Evolutionary conservation across 1,139 yeast species (phyloP).

Genomic region (Pichiaceae sp.): DNA sequence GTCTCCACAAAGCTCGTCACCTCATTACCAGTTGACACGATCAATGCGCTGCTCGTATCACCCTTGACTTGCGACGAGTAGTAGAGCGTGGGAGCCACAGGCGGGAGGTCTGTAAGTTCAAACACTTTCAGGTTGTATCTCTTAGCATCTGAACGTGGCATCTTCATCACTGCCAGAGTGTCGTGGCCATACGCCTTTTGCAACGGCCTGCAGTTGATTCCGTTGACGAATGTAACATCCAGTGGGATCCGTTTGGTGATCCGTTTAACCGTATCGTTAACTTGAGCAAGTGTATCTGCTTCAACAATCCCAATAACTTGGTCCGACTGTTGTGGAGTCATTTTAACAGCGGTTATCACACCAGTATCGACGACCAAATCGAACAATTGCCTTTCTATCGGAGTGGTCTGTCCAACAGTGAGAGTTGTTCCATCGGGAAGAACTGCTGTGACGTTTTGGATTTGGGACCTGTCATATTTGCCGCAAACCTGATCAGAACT

Average conservation of each 20-base stretch:
- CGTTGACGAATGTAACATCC: conserved; percentile 12
- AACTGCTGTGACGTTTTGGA: conserved; percentile 14
- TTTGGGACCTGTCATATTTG: conserved; percentile 5
- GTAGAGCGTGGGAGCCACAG: neutral
- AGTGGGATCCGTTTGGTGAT: conserved; percentile 5
- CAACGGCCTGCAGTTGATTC: conserved; percentile 7
- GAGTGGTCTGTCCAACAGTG: conserved; percentile 1
- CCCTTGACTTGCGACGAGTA: neutral
- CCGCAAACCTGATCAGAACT: conserved; percentile 7
- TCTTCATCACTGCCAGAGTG: conserved; percentile 12
- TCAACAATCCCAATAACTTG: conserved; percentile 12
- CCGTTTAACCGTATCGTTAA: conserved; percentile 8
- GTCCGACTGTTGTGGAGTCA: conserved; percentile 2
- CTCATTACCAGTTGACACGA: conserved; percentile 3
- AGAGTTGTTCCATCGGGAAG: conserved; percentile 20
- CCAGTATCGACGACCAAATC: conserved; percentile 8
- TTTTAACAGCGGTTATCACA: conserved; percentile 13
- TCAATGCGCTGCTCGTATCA: neutral
- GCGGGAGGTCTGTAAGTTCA: neutral
- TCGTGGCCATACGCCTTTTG: conserved; percentile 9
- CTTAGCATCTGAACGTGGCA: conserved; percentile 1
- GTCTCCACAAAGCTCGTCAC: conserved; percentile 1
- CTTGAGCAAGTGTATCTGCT: conserved; percentile 8
- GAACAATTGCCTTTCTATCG: conserved; percentile 6
- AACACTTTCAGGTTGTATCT: conserved; percentile 5